Base-by-base conservation (phyloP, 495 filamentous ascomycete species). In the Schizothecium vesticola region DNA sequence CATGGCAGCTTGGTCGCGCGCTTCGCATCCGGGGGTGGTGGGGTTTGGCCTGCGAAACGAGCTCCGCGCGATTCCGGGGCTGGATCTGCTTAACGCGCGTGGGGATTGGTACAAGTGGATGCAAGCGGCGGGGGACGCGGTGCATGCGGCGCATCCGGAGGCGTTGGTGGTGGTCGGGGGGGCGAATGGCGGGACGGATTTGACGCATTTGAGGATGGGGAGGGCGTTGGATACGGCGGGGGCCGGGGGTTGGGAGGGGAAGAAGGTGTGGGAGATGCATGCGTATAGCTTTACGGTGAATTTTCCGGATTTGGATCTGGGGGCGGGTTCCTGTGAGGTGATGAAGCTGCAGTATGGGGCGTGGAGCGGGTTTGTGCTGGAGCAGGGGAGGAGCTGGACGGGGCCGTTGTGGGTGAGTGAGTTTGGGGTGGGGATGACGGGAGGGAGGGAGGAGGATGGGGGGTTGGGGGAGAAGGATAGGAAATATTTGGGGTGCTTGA, bases 191-290 rank as follows among this genome's bases (percentile, higher is more conserved):
- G 26, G 76, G 1, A 84, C 81, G 3, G 82, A 84, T 64, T 75
- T 84, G 10, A 73, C 78, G 43, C 82, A 83, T 67, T 64, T 82
- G 29, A 76, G 79, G 22, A 58, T 11, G 0, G 26, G 61, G 23
- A 68, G 70, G 56, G 74, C 73, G 56, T 76, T 84, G 59, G 81
- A 83, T 71, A 80, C 77, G 56, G 67, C n/a, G n/a, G n/a, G n/a
- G n/a, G n/a, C n/a, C n/a, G n/a, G 62, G 28, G 76, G 70, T 19
- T 84, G 80, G 78, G 55, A 59, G 56, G 76, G 75, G 28, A 84
- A 85, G 70, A 76, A 80, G 56, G 82, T 85, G 2, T 85, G 82
- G 81, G 83, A 85, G 73, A 82, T 79, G 76, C 82, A 85, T 74
- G 80, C 80, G 31, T 84, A 85, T 74, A 73, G 71, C 56, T 84